A percentile compares a stretch with the other conserved stretches of the same genome.
phyloP scores from a whole-genome alignment of 2,329 filamentous ascomycete genomes.

The Monosporascus sp. region DNA sequence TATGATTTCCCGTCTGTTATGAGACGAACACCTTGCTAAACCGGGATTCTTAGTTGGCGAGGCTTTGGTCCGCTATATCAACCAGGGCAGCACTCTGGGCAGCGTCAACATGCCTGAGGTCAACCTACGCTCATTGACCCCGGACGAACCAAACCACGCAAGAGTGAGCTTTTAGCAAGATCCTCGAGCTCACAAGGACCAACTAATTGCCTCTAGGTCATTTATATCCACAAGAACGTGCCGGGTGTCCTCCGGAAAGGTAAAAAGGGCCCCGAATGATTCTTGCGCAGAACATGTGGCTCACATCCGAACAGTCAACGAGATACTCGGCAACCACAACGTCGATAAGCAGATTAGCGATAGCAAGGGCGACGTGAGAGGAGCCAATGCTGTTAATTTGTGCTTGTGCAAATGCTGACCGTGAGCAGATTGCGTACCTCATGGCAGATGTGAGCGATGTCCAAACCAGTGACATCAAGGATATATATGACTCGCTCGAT shows the following conservation, averaged over 20 bases:
- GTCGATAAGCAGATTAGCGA: slow-evolving; percentile 99
- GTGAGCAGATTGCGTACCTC: slow-evolving; percentile 70
- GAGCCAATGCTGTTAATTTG: not conserved
- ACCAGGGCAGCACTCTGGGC: slow-evolving; percentile 84
- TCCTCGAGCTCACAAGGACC: not conserved
- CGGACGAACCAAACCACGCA: slow-evolving; percentile 84
- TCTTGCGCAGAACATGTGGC: slow-evolving; percentile 3
- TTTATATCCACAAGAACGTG: slow-evolving; percentile 95
- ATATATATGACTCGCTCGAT: slow-evolving; percentile 79
- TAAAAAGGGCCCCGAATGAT: slow-evolving; percentile 26
- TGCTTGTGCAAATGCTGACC: not conserved
- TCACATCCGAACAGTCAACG: slow-evolving; percentile 62
- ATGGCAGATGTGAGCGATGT: slow-evolving; percentile 97
- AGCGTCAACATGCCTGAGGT: slow-evolving; percentile 98
- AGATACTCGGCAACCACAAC: slow-evolving; percentile 90
- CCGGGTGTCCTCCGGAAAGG: slow-evolving; percentile 87
- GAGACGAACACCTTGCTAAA: slow-evolving; percentile 7
- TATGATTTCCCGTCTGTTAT: slow-evolving; percentile 21
- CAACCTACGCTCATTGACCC: slow-evolving; percentile 78
- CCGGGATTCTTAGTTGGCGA: slow-evolving; percentile 57
- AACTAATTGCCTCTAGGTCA: slow-evolving; percentile 49
- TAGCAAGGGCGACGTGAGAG: slow-evolving; percentile 75
- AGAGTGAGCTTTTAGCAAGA: slow-evolving; percentile 50
- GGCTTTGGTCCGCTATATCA: slow-evolving; percentile 88
- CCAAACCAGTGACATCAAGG: slow-evolving; percentile 72